Evolutionary conservation across 2,329 filamentous ascomycete species (phyloP).

Genomic region (Colletotrichum chrysophilum): DNA sequence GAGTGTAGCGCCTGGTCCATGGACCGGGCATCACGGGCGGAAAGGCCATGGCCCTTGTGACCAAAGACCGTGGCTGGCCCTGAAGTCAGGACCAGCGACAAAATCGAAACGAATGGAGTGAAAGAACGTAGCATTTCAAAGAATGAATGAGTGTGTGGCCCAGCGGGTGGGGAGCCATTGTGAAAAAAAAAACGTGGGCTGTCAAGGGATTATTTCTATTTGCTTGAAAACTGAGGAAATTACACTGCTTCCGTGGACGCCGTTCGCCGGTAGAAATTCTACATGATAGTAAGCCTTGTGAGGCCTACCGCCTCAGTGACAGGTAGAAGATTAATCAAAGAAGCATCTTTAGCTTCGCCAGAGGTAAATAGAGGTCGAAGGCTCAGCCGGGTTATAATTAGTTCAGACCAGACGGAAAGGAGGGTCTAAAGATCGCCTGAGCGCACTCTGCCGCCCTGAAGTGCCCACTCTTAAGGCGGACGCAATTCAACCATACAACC

Average conservation of each 20-base stretch:
- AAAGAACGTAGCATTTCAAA: background rate
- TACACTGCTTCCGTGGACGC: background rate
- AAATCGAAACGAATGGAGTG: background rate
- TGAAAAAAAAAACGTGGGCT: background rate
- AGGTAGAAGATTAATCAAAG: background rate
- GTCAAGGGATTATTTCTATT: background rate
- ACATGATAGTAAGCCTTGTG: background rate
- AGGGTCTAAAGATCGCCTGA: background rate
- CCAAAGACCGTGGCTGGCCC: background rate
- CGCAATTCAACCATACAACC: background rate
- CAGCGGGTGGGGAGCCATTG: background rate
- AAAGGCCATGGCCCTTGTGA: background rate
- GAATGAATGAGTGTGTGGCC: background rate
- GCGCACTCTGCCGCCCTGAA: background rate
- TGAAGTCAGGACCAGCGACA: background rate
- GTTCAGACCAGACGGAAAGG: background rate
- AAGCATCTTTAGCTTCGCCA: background rate
- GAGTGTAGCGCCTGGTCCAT: background rate
- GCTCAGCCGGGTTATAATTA: background rate
- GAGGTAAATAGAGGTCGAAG: background rate
- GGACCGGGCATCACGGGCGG: background rate
- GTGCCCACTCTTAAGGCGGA: background rate
- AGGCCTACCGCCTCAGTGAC: background rate
- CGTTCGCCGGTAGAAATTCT: background rate
- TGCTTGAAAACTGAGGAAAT: background rate